phyloP scores from a whole-genome alignment of 768 basidiomycete genomes.

The Russula lepida region DNA sequence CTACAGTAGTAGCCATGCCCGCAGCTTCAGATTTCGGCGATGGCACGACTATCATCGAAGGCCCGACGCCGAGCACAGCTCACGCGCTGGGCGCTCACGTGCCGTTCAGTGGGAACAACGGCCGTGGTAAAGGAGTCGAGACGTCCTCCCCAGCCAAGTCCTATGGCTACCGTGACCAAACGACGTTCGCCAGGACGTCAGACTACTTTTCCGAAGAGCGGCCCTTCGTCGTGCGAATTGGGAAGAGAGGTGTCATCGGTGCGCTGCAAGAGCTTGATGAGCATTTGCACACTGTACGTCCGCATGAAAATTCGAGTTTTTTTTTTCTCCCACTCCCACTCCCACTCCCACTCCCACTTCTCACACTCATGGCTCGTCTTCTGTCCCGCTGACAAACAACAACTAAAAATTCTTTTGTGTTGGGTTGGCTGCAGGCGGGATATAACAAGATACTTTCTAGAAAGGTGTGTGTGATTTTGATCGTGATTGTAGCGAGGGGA shows the following conservation, averaged over 20 bases:
- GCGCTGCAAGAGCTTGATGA: slow-evolving; percentile 64
- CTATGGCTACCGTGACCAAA: not conserved
- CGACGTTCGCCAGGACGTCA: slow-evolving; percentile 1
- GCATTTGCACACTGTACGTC: slow-evolving; percentile 51
- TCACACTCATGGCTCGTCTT: too few species aligned
- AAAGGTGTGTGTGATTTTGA: slow-evolving; percentile 34
- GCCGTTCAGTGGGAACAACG: not conserved
- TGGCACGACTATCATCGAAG: slow-evolving; percentile 7
- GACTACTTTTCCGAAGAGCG: slow-evolving; percentile 39
- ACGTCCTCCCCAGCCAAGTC: not conserved
- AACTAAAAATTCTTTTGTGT: too few species aligned
- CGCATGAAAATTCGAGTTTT: not conserved
- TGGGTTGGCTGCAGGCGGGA: slow-evolving; percentile 37
- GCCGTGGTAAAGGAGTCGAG: slow-evolving; percentile 1
- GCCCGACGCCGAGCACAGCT: not conserved
- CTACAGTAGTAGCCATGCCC: slow-evolving; percentile 3
- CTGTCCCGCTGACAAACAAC: too few species aligned
- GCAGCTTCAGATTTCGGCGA: slow-evolving; percentile 9
- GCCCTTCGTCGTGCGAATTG: slow-evolving; percentile 65
- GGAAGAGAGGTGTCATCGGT: slow-evolving; percentile 53
- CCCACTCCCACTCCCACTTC: not conserved
- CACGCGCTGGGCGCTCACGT: not conserved
- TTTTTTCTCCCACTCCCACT: not conserved
- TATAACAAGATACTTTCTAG: slow-evolving; percentile 50
- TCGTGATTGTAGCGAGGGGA: not conserved